phyloP scores from a whole-genome alignment of 192 early-diverging fungal genomes.

The Chytriomyces confervae region DNA sequence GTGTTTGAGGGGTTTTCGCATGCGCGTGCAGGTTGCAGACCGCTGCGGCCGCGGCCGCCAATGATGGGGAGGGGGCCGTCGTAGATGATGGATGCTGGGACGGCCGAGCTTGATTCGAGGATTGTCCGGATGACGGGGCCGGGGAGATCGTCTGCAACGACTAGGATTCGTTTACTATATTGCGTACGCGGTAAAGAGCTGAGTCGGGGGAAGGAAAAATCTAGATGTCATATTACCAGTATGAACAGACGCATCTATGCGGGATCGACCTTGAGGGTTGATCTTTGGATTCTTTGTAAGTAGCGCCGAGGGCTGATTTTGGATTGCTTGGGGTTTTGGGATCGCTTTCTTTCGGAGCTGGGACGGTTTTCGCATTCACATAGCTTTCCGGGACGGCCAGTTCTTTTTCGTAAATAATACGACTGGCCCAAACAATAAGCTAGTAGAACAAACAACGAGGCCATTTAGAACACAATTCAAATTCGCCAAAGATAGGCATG shows the following conservation, averaged over 20 bases:
- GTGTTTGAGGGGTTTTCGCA: background rate
- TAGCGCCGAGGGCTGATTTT: background rate
- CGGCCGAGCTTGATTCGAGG: background rate
- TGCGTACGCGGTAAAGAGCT: background rate
- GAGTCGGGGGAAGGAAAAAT: background rate
- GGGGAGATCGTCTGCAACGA: slow-evolving; percentile 23
- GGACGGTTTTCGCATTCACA: background rate
- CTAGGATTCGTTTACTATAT: slow-evolving; percentile 38
- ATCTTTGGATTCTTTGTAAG: background rate
- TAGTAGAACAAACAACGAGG: background rate
- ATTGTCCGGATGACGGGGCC: background rate
- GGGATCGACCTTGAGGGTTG: background rate
- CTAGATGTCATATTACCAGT: background rate
- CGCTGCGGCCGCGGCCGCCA: slow-evolving; percentile 39
- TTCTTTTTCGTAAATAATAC: slow-evolving; percentile 42
- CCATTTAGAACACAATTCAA: background rate
- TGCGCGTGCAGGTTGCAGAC: slow-evolving; percentile 33
- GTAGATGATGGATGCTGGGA: slow-evolving; percentile 23
- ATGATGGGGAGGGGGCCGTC: slow-evolving; percentile 36
- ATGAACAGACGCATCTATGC: slow-evolving; percentile 34
- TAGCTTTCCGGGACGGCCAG: slow-evolving; percentile 25
- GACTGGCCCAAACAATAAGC: slow-evolving; percentile 41
- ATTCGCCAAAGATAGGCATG: background rate
- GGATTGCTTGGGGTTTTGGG: slow-evolving; percentile 1
- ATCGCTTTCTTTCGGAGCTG: slow-evolving; percentile 1